Evolutionary conservation across 140 eudicot genomes (phyloP).

Genomic region (Anethum foeniculum): DNA sequence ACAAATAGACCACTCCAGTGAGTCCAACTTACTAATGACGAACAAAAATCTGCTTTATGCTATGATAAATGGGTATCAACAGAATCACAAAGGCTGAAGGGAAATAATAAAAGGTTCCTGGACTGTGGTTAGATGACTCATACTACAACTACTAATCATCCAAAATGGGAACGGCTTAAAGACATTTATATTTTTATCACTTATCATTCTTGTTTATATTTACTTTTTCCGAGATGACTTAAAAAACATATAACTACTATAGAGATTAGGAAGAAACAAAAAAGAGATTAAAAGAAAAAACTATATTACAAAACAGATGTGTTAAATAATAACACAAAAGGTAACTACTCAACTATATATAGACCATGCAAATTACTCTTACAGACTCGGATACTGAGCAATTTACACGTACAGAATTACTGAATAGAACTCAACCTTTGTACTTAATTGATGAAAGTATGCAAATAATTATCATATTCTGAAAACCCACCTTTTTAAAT

Average conservation of each 20-base stretch:
- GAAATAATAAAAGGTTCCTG: no score
- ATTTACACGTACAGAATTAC: not conserved
- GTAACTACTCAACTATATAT: not conserved
- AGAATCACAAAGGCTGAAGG: no score
- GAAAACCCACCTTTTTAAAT: slow-evolving; percentile 61
- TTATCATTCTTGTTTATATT: no score
- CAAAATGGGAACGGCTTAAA: no score
- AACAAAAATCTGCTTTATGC: no score
- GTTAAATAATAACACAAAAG: not conserved
- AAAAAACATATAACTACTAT: no score
- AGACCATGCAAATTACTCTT: not conserved
- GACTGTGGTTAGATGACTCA: no score
- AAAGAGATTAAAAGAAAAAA: not conserved
- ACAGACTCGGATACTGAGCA: not conserved
- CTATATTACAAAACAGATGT: not conserved
- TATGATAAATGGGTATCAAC: no score
- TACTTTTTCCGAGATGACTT: not conserved
- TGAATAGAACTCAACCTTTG: not conserved
- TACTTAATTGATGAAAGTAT: not conserved
- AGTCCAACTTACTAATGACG: no score
- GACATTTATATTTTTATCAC: no score
- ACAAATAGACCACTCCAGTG: no score
- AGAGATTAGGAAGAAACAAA: not conserved
- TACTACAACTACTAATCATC: no score
- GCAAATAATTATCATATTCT: not conserved